Evolutionary conservation across 192 early-diverging fungal genomes (phyloP).

Genomic region (Backusella sp.): DNA sequence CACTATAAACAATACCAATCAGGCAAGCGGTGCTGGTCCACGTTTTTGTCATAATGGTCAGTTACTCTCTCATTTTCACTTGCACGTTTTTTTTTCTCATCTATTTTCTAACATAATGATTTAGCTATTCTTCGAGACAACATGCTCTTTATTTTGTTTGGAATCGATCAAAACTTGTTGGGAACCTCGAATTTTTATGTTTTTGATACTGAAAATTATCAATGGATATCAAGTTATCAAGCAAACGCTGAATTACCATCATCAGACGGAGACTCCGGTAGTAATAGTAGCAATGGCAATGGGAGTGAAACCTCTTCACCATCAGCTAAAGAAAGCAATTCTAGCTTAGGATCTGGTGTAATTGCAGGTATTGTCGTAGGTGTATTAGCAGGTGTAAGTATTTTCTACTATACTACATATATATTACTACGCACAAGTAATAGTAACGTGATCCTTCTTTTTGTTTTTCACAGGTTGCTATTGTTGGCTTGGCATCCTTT

Average conservation of each 20-base stretch:
- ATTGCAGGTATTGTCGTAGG: conserved; percentile 10
- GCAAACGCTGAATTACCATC: background rate
- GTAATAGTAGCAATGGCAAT: background rate
- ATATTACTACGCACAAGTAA: background rate
- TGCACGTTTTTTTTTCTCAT: background rate
- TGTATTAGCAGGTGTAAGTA: background rate
- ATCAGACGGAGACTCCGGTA: background rate
- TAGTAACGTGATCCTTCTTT: background rate
- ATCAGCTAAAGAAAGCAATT: background rate
- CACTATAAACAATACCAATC: background rate
- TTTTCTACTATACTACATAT: background rate
- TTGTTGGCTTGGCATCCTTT: background rate
- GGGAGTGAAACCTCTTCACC: background rate
- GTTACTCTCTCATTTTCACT: background rate
- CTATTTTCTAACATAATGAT: background rate
- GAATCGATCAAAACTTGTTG: background rate
- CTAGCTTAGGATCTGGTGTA: background rate
- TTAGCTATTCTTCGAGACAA: background rate
- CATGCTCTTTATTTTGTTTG: conserved; percentile 4
- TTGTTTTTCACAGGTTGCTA: background rate
- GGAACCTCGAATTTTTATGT: background rate
- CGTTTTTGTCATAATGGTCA: background rate
- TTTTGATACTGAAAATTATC: background rate
- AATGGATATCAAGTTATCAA: background rate
- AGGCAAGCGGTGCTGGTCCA: background rate